Base-by-base conservation (phyloP, 805 yeast genomes). In the Ascoidea rubescens region DNA sequence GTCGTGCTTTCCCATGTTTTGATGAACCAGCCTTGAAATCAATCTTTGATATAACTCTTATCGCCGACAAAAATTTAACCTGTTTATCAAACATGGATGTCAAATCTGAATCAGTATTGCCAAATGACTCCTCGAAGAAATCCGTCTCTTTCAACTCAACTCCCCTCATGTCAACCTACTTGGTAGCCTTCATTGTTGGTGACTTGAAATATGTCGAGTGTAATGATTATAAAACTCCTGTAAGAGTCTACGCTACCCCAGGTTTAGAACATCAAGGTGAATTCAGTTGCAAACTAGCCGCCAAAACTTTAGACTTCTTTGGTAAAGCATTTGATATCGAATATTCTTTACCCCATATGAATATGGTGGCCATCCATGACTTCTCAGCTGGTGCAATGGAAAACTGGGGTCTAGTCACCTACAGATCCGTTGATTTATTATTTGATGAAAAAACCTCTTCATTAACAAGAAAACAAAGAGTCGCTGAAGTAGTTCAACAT, bases 351-450 rank as follows among this genome's bases (percentile, higher is more conserved):
- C 93, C 93, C 50, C 86, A 86, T 67, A 75, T 82, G 71, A 93
- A 86, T 64, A 77, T 83, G 71, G 85, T 85, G 52, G 91, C 90
- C 28, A 83, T 84, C 56, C 91, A 84, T 61, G 93, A 84, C 67
- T 86, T 85, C 66, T 72, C 86, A 43, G 89, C 89, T 21, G 93
- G 93, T 60, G 95, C 95, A 49, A 86, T 86, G 95, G 95, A 86
- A 69, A 86, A 86, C 67, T 84, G 84, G 75, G 89, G 89, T 53
- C 72, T 84, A 61, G 77, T 86, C 60, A 86, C 93, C 30, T 86
- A 82, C 68, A 77, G 93, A 68, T 82, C 85, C 48, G 84, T 81
- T 47, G 91, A 84, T 58, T 69, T 86, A 54, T 73, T 86, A 57
- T 73, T 82, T 58, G 91, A 84, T 63, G 87, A 86, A 56, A 76